Base-by-base conservation (phyloP, 1,139 yeast genomes). In the Pichia sp. region DNA sequence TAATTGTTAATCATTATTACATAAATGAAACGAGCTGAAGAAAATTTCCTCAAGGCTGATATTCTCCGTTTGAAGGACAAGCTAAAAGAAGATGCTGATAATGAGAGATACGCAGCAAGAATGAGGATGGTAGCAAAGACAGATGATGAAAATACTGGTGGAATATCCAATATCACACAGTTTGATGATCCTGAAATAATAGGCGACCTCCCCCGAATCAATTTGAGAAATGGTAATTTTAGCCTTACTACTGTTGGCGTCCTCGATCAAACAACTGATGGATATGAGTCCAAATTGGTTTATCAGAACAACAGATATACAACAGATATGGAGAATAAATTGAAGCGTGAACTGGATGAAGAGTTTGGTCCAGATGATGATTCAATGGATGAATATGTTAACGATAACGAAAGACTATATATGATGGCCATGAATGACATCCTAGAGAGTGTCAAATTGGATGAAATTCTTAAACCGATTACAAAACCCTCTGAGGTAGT, bases 401-500 rank as follows among this genome's bases (percentile, higher is more conserved):
- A 72, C 8, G 69, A 71, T 48, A 64, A 75, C 2, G 64, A 66
- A 28, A 59, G 54, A 5, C 37, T 33, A 27, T 38, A 34, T 57
- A 52, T 23, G 57, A 53, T 9, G 54, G 58, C 29, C 69, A 64
- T 4, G 28, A 44, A 44, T 31, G 49, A 45, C 16, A 27, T 45
- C 3, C 28, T 45, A 3, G 33, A 31, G 29, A 44, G 62, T 37
- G 52, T 75, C 11, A 66, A 66, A 40, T 55, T 75, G 33, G 70
- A 74, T 27, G 81, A 80, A 42, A 67, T 88, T 29, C 66, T 92
- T 49, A 77, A 82, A 10, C 96, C 97, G 0, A 75, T 92, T 27
- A 71, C 77, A 16, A 85, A 85, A 49, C 94, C 97, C 0, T 73
- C 86, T 11, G 96, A 92, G 56, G 65, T 90, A 3, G 77, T 85